Percentiles rank a stretch among this genome's conserved stretches.
phyloP scores from a whole-genome alignment of 306 rosid species.

The Urtica urens region DNA sequence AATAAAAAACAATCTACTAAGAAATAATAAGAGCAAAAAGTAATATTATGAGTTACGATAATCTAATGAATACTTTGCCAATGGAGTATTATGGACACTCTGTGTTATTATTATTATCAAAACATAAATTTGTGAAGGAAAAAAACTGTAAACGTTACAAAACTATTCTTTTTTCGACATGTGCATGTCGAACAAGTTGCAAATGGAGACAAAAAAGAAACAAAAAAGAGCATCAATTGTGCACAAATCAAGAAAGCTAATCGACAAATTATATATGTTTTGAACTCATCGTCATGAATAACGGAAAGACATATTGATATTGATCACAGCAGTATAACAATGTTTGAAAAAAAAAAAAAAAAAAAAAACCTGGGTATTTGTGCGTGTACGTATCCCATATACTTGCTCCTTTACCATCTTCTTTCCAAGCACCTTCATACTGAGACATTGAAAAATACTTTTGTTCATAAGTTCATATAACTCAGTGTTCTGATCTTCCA shows the following conservation, averaged over 20 bases:
- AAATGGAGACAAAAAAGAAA: not conserved
- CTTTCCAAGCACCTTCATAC: conserved; percentile 30
- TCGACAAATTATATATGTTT: not conserved
- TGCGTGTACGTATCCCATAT: conserved; percentile 33
- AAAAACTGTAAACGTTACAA: too few species aligned
- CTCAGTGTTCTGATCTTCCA: not conserved
- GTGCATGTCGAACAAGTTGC: not conserved
- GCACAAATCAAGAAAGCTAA: too few species aligned
- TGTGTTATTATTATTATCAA: too few species aligned
- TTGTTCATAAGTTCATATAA: not conserved
- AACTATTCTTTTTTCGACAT: too few species aligned
- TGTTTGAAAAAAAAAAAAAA: not conserved
- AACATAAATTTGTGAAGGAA: too few species aligned
- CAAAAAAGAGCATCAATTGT: not conserved
- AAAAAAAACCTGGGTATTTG: conserved; percentile 22
- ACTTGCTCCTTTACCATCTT: conserved; percentile 31
- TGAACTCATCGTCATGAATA: not conserved
- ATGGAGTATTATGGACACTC: too few species aligned
- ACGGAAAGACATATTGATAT: not conserved
- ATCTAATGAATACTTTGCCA: too few species aligned
- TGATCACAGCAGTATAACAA: not conserved
- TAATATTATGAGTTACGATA: too few species aligned
- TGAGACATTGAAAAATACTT: too few species aligned
- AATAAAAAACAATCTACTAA: too few species aligned
- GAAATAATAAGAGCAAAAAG: too few species aligned